Percentiles rank a stretch among this genome's conserved stretches.
These are phyloP conservation scores for Uronychia binucleata DNA, from an alignment of 73 alveolate species.

Conservation along the genomic window DNA sequence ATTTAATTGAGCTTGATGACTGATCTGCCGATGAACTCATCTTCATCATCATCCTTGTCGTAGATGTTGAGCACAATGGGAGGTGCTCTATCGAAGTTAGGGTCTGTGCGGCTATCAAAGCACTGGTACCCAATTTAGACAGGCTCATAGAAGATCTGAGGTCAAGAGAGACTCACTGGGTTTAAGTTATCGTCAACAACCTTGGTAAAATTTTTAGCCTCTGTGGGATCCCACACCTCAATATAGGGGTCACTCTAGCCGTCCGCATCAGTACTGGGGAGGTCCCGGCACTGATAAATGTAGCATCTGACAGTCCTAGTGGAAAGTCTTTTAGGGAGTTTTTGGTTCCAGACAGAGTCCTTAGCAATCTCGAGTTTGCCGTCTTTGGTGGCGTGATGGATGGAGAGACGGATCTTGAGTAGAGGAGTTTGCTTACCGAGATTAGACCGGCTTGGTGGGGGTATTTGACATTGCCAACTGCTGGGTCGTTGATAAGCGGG, in stretches of 20 bases:
- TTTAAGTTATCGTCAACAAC: slow-evolving; percentile 66
- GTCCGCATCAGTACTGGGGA: slow-evolving; percentile 84
- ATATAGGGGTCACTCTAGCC: slow-evolving; percentile 80
- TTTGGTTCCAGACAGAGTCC: slow-evolving; percentile 42
- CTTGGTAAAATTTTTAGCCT: slow-evolving; percentile 25
- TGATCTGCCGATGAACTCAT: slow-evolving; percentile 82
- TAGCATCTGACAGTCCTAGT: slow-evolving; percentile 50
- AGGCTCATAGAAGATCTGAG: slow-evolving; percentile 62
- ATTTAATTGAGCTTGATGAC: slow-evolving; percentile 68
- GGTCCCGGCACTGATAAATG: slow-evolving; percentile 81
- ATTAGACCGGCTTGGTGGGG: slow-evolving; percentile 68
- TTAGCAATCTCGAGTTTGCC: slow-evolving; percentile 17
- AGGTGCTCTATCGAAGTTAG: slow-evolving; percentile 68
- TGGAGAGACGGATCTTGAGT: slow-evolving; percentile 33
- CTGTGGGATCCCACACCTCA: slow-evolving; percentile 26
- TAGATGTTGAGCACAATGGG: slow-evolving; percentile 83
- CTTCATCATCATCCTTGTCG: slow-evolving; percentile 73
- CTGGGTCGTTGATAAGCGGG: slow-evolving; percentile 49
- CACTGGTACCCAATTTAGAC: slow-evolving; percentile 38
- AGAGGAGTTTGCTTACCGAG: slow-evolving; percentile 34
- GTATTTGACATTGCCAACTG: slow-evolving; percentile 49
- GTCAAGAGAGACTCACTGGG: slow-evolving; percentile 18
- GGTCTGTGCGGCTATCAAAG: not conserved
- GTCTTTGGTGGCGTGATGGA: slow-evolving; percentile 5
- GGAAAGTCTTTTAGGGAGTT: slow-evolving; percentile 20